Percentiles rank a stretch among this genome's conserved stretches.
Conservation (phyloP, 106 monocot species). For the Dendrobium officinale region DNA sequence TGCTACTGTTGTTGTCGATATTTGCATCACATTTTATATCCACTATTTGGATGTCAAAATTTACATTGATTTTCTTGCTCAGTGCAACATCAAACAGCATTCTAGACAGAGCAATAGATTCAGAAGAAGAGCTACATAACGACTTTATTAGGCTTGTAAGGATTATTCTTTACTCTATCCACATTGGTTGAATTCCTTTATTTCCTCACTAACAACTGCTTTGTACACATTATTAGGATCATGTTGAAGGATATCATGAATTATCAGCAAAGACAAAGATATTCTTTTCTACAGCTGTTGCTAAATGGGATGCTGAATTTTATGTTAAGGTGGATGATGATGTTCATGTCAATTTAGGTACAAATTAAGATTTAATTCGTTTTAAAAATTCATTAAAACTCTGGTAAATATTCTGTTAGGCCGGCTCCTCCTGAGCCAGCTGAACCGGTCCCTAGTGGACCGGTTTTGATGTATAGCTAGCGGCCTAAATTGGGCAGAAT, state of each 20-base stretch:
- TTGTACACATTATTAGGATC: not conserved
- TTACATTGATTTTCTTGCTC: not conserved
- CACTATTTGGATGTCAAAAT: not conserved
- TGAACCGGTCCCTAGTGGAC: too few relatives aligned
- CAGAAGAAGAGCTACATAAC: conserved; percentile 5
- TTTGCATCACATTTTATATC: not conserved
- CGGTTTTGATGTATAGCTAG: too few relatives aligned
- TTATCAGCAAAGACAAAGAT: conserved; percentile 11
- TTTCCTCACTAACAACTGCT: not conserved
- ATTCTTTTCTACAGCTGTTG: conserved; percentile 12
- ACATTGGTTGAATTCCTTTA: not conserved
- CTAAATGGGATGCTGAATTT: conserved; percentile 11
- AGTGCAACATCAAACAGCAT: conserved; percentile 14
- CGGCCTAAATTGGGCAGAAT: too few relatives aligned
- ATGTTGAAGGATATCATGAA: conserved; percentile 14
- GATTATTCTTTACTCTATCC: not conserved
- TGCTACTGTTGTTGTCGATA: not conserved
- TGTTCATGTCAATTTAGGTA: conserved; percentile 11
- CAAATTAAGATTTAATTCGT: not conserved
- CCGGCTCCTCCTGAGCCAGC: too few relatives aligned
- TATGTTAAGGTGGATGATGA: conserved; percentile 15
- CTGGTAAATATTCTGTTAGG: too few relatives aligned
- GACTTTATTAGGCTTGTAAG: conserved; percentile 11
- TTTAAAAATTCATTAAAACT: not conserved
- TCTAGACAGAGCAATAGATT: conserved; percentile 5